Evolutionary conservation across 805 yeast species (phyloP).

Genomic region (Schizosaccharomyces octosporus): DNA sequence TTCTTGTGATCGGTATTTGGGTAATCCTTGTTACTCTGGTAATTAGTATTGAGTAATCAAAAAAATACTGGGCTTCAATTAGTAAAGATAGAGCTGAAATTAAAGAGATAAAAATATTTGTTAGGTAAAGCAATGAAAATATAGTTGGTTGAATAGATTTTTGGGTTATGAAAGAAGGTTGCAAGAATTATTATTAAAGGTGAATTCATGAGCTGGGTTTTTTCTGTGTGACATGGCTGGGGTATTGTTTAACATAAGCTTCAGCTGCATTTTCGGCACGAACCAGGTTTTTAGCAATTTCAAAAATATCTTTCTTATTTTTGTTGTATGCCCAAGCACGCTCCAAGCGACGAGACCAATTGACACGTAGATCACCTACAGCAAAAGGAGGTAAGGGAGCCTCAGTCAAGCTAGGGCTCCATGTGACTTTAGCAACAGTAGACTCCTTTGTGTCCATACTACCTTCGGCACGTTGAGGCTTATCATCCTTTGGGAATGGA

Average conservation of each 20-base stretch:
- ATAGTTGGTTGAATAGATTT: too few relatives aligned
- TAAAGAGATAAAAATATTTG: too few relatives aligned
- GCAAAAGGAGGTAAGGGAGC: background rate
- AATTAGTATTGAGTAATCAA: too few relatives aligned
- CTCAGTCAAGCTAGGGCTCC: background rate
- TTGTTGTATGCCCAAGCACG: background rate
- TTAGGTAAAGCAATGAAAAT: too few relatives aligned
- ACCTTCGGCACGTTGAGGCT: background rate
- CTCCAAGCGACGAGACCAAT: background rate
- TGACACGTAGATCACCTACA: background rate
- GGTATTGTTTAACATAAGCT: background rate
- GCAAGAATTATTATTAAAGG: too few relatives aligned
- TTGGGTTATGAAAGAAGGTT: too few relatives aligned
- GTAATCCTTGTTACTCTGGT: too few relatives aligned
- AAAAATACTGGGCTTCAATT: too few relatives aligned
- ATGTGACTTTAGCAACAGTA: background rate
- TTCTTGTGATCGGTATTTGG: too few relatives aligned
- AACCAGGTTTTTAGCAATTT: background rate
- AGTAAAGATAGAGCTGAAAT: too few relatives aligned
- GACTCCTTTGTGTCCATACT: background rate
- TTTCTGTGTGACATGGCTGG: too few relatives aligned
- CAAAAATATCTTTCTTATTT: background rate
- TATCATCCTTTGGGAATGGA: background rate
- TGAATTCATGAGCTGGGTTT: too few relatives aligned
- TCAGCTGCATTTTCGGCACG: background rate